These are phyloP conservation scores for Jacaranda copaia DNA, from an alignment of 257 asterid genomes.

Conservation along the genomic window DNA sequence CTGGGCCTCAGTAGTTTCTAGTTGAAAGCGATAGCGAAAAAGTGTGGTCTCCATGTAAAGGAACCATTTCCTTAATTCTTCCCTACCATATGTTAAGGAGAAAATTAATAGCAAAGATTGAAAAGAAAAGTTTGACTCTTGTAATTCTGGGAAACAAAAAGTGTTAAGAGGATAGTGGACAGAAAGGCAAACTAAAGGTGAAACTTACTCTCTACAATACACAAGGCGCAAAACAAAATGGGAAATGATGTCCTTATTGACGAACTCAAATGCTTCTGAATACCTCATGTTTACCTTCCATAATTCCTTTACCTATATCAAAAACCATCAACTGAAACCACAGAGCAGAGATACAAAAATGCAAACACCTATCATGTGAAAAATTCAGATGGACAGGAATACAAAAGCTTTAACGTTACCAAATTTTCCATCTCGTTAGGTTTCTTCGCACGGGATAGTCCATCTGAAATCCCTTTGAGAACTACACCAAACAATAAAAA, in stretches of 20 bases:
- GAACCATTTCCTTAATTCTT: slow-evolving; percentile 91
- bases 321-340: slow-evolving; percentile 21
- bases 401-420: slow-evolving; percentile 47
- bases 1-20: slow-evolving; percentile 68
- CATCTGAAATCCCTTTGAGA: slow-evolving; percentile 89
- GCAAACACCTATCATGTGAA: not conserved
- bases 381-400: not conserved
- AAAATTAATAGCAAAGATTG: slow-evolving; percentile 27
- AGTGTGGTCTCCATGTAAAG: slow-evolving; percentile 88
- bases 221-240: slow-evolving; percentile 95
- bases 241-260: slow-evolving; percentile 85
- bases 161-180: slow-evolving; percentile 9
- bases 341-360: not conserved
- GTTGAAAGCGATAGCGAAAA: slow-evolving; percentile 78
- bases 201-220: slow-evolving; percentile 88
- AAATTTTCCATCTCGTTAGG: slow-evolving; percentile 74
- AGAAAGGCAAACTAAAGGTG: not conserved
- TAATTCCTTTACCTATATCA: slow-evolving; percentile 55
- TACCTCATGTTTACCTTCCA: slow-evolving; percentile 79
- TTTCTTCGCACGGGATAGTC: slow-evolving; percentile 83
- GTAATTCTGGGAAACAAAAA: slow-evolving; percentile 12
- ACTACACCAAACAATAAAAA: slow-evolving; percentile 60
- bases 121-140: slow-evolving; percentile 13
- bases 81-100: slow-evolving; percentile 51
- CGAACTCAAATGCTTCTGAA: slow-evolving; percentile 63